Base-by-base conservation (phyloP, 2,329 filamentous ascomycete species). In the Colletotrichum spinosum region DNA sequence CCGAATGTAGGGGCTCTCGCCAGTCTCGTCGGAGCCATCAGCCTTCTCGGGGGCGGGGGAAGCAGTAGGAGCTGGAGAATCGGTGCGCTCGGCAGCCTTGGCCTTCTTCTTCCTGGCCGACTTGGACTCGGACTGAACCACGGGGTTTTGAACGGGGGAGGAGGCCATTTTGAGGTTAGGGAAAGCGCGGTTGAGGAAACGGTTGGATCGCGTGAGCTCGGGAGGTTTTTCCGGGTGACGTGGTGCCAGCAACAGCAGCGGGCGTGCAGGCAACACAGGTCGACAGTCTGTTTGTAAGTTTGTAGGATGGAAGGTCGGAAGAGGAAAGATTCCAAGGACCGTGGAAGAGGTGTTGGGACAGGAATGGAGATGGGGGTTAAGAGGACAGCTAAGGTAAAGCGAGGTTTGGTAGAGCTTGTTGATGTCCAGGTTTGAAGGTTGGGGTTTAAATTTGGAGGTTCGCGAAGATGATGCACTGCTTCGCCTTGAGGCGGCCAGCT, bases 1-100 rank as follows among this genome's bases (percentile, higher is more conserved):
- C 76, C 90, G 93, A 75, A 97, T 86, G 80, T 95, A 94, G 44
- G 89, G 84, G 73, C 88, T 94, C 76, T 97, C 94, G 68, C 77
- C 74, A 66, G 88, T 88, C 62, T 92, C 89, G 55, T 80, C 78
- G 65, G 83, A 83, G 72, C 89, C 88, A 68, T 76, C 77, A 67
- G 83, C 77, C 78, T 84, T 84, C 65, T 85, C 83, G 58, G 81
- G 76, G 52, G 81, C 76, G 67, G 80, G 78, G 60, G 84, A 80
- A 64, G 80, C 75, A 71, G 83, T 82, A 45, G 84, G 81, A 34
- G 86, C 84, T 61, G 86, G 83, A 48, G 86, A 88, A 62, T 86
- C 83, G 73, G 81, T 84, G 69, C 84, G 83, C 71, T 79, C 79
- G 60, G 76, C 77, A 81, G 84, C 88, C 69, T 84, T 75, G 57